Evolutionary conservation across 345 rosid genomes (phyloP), one percentile per base, ranked within the genome.

Genomic region (Brassica rapa): DNA sequence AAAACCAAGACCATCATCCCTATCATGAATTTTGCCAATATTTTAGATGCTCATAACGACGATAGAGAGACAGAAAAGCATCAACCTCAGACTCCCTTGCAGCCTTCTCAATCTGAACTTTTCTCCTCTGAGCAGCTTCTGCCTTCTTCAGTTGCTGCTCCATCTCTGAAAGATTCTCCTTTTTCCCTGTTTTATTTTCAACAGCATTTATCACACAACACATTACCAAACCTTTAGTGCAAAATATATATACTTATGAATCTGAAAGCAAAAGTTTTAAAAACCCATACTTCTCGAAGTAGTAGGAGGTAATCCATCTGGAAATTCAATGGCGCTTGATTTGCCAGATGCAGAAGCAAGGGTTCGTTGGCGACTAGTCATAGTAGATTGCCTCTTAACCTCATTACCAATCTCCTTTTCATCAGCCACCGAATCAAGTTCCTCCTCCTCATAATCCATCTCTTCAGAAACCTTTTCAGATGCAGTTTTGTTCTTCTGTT

Each of bases 271-370:
- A 71, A 55, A 19, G 33, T 24, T 23, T 63, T 14, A 27, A 69
- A 41, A 57, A 74, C 79, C 56, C 98, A 80, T 80, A 94, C 98
- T 91, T 88, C 95, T 89, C 11, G 72, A 41, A 5, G 97, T 76
- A 10, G 98, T 88, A 46, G 94, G 98, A 60, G 98, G 98, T 70
- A 94, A 87, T 62, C 98, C 98, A 86, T 92, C 84, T 21, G 98
- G 91, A 85, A 89, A 94, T 72, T 91, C 98, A 77, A 91, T 86
- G 10, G 79, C 62, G 61, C 78, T 87, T 62, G 96, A 63, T 60
- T 84, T 86, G 65, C 85, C 80, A 49, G 83, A 82, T 82, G 91
- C 89, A 16, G 98, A 92, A 73, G 92, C 95, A 77, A 94, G 88
- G 12, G 98, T 98, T 65, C 91, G 88, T 75, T 94, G 98, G 27